phyloP scores from a whole-genome alignment of 1,284 basidiomycete genomes.

The Exobasidium cylindrosporum region DNA sequence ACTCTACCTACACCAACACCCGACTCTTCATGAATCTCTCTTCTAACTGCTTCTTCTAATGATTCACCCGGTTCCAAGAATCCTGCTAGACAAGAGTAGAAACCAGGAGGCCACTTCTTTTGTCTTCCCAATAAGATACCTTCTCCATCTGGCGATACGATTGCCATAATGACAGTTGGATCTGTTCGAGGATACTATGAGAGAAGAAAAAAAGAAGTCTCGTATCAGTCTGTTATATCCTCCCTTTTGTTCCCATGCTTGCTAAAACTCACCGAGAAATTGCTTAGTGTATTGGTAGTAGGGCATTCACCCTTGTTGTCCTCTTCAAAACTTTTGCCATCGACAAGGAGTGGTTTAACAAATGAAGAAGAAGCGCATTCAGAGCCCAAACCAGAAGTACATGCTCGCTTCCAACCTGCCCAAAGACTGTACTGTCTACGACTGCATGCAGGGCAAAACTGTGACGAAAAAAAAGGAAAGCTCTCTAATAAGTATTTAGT shows the following conservation, averaged over 20 bases:
- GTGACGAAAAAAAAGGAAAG: constrained; percentile 62
- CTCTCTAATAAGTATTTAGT: too few relatives aligned
- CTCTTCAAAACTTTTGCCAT: constrained; percentile 16
- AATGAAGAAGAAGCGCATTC: neutral
- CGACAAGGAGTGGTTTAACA: constrained; percentile 4
- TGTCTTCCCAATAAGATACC: constrained; percentile 77
- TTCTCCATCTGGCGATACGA: constrained; percentile 72
- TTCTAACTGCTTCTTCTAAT: constrained; percentile 86
- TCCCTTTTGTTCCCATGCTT: neutral
- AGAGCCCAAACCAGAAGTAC: constrained; percentile 56
- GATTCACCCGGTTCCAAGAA: constrained; percentile 58
- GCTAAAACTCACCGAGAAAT: constrained; percentile 24
- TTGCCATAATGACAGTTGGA: constrained; percentile 83
- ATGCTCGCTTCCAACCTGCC: constrained; percentile 92
- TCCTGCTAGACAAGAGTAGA: constrained; percentile 52
- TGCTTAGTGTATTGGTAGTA: constrained; percentile 29
- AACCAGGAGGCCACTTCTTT: constrained; percentile 62
- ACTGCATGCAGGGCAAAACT: constrained; percentile 88
- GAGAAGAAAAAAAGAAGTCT: neutral
- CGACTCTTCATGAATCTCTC: constrained; percentile 93
- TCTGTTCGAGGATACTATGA: constrained; percentile 45
- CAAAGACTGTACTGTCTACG: constrained; percentile 78
- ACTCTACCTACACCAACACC: constrained; percentile 81
- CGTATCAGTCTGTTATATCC: neutral
- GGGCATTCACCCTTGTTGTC: constrained; percentile 29